phyloP scores from a whole-genome alignment of 176 grass and related monocot genomes.

The Oryza glaberrima region DNA sequence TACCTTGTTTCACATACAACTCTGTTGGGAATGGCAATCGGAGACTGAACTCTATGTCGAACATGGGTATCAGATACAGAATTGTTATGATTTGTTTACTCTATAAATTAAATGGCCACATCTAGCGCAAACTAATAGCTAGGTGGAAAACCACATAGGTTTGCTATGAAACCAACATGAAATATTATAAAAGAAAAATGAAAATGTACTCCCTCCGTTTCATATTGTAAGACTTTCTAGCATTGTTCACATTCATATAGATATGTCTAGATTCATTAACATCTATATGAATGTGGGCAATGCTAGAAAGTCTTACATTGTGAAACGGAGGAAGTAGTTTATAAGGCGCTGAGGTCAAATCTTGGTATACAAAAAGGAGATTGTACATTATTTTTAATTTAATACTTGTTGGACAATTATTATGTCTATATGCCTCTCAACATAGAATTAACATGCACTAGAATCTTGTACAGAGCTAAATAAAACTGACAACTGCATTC shows the following conservation, averaged over 20 bases:
- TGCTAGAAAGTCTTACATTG: no score
- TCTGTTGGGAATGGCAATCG: background rate
- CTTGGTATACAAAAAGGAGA: background rate
- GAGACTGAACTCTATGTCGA: background rate
- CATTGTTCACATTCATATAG: no score
- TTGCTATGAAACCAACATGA: conserved; percentile 3
- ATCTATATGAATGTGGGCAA: no score
- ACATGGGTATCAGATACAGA: background rate
- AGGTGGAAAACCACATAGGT: background rate
- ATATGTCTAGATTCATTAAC: no score
- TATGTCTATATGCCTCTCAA: background rate
- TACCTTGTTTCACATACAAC: conserved; percentile 6
- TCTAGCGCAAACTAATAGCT: background rate
- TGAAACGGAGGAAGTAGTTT: no score
- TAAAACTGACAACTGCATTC: background rate
- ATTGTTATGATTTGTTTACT: background rate
- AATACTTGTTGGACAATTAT: background rate
- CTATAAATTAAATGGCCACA: background rate
- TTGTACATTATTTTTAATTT: background rate
- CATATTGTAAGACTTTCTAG: no score
- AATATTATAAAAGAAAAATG: background rate
- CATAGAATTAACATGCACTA: background rate
- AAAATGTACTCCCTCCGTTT: background rate
- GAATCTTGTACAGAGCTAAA: conserved; percentile 19
- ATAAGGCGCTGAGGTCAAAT: background rate